Percentiles rank a stretch among this genome's conserved stretches.
Conservation (phyloP, 2,329 filamentous ascomycete species). For the Byssochlamys sp. region DNA sequence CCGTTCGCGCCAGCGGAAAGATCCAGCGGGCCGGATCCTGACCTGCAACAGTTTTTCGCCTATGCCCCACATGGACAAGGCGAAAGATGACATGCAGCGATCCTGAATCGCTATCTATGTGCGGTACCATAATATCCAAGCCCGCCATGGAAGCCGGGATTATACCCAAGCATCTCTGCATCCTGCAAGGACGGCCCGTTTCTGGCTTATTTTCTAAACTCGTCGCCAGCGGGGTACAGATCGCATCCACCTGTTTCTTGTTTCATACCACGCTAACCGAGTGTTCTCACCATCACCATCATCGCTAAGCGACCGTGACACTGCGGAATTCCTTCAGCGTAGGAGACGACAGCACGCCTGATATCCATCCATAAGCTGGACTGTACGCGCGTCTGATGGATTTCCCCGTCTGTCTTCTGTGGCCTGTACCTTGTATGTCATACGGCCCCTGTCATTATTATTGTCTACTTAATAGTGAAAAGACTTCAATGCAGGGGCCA, state of each 20-base stretch:
- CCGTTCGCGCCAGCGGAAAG: background rate
- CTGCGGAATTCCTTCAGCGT: background rate
- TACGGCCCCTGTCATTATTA: too few relatives aligned
- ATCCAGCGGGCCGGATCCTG: background rate
- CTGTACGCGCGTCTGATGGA: too few relatives aligned
- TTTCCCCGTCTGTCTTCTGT: too few relatives aligned
- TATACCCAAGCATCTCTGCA: background rate
- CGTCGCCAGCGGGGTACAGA: background rate
- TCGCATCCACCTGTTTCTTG: background rate
- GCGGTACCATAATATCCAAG: background rate
- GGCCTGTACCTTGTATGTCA: too few relatives aligned
- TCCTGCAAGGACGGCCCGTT: background rate
- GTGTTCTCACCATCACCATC: background rate
- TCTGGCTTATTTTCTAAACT: background rate
- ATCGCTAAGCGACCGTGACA: background rate
- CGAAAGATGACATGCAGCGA: background rate
- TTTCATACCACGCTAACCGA: background rate
- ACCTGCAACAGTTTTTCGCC: background rate
- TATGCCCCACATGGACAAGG: background rate
- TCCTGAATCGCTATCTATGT: background rate
- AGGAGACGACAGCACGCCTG: background rate
- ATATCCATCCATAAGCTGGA: background rate
- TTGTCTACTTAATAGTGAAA: too few relatives aligned
- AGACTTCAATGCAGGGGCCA: too few relatives aligned
- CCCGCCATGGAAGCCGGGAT: background rate